Conservation (phyloP, 305 asterid genomes). For the Rubia tinctorum region DNA sequence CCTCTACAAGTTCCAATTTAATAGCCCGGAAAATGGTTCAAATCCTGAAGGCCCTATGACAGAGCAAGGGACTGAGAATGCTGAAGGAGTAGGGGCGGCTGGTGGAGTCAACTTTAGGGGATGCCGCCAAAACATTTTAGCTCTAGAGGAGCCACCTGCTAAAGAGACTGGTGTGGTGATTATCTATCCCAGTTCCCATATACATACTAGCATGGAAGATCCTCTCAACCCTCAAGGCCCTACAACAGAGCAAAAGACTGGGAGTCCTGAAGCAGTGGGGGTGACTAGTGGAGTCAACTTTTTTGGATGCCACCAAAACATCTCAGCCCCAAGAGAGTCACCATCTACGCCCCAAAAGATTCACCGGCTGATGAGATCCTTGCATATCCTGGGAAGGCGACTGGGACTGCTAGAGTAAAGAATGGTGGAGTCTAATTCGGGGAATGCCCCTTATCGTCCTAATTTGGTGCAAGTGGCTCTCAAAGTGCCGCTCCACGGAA, state of each 20-base stretch:
- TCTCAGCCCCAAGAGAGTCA: too few relatives aligned
- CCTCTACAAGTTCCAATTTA: background rate
- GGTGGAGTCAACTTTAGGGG: background rate
- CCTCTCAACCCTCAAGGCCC: background rate
- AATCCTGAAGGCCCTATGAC: background rate
- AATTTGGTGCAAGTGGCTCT: constrained; percentile 5
- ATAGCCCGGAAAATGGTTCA: background rate
- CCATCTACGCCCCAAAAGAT: too few relatives aligned
- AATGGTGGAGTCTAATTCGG: background rate
- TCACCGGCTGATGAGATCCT: too few relatives aligned
- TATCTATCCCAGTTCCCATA: background rate
- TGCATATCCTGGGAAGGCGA: too few relatives aligned
- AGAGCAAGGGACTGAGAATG: background rate
- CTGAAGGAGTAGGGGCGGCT: background rate
- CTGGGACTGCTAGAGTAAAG: too few relatives aligned
- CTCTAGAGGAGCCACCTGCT: background rate
- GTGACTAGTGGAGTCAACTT: too few relatives aligned
- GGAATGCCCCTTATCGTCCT: background rate
- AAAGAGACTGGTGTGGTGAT: background rate
- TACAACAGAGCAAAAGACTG: background rate
- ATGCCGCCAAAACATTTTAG: background rate
- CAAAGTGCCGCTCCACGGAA: background rate
- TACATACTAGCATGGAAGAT: background rate
- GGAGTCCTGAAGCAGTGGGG: background rate
- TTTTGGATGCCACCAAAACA: too few relatives aligned